Conservation (phyloP, 2,329 filamentous ascomycete genomes). For the Plenodomus lindquistii region DNA sequence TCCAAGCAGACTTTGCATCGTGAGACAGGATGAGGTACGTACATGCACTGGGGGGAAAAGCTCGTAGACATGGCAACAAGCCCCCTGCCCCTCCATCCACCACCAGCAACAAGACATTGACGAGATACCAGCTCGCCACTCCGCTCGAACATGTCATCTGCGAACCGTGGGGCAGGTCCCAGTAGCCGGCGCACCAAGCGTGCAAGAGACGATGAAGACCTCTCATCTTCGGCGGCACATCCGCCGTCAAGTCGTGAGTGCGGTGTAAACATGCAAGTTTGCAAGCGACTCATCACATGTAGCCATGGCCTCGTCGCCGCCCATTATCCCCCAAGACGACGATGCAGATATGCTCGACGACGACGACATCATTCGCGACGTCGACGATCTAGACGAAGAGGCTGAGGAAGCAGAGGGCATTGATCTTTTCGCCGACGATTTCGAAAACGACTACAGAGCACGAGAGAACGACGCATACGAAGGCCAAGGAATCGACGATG, state of each 20-base stretch:
- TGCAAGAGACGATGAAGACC: constrained; percentile 65
- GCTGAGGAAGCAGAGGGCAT: constrained; percentile 72
- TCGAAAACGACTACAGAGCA: constrained; percentile 63
- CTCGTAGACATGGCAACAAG: constrained; percentile 7
- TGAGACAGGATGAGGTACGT: constrained; percentile 28
- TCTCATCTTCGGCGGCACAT: constrained; percentile 59
- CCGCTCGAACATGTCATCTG: constrained; percentile 77
- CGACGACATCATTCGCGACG: constrained; percentile 65
- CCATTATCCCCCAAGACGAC: constrained; percentile 67
- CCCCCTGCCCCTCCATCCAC: constrained; percentile 22
- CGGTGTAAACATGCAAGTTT: constrained; percentile 1
- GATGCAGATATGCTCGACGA: constrained; percentile 75
- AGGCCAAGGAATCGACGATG: constrained; percentile 75
- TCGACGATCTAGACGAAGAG: constrained; percentile 70
- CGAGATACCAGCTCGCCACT: constrained; percentile 71
- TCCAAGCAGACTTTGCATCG: constrained; percentile 5
- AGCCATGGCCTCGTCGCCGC: constrained; percentile 64
- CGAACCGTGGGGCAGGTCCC: constrained; percentile 70
- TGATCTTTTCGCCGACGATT: constrained; percentile 72
- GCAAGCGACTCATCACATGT: constrained; percentile 30
- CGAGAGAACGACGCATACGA: constrained; percentile 66
- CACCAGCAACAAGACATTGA: constrained; percentile 19
- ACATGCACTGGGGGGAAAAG: background rate
- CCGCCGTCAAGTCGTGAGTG: constrained; percentile 68
- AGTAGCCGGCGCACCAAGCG: constrained; percentile 66